phyloP scores from a whole-genome alignment of 805 yeast genomes.

The Spathaspora passalidarum region DNA sequence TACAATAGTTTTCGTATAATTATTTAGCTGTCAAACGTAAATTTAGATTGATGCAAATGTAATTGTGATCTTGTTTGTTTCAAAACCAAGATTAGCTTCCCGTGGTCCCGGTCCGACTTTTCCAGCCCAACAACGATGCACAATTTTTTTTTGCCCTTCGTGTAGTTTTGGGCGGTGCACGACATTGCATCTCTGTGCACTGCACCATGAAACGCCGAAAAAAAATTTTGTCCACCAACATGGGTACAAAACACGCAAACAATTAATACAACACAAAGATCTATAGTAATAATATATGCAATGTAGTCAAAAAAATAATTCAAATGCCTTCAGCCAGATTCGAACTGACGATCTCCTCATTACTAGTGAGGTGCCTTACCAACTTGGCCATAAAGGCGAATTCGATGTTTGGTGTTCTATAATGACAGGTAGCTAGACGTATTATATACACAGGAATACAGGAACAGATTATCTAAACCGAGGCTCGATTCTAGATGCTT shows the following conservation, averaged over 20 bases:
- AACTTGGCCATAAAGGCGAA: slow-evolving; percentile 37
- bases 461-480: too few relatives aligned
- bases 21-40: neutral
- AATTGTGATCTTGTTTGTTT: neutral
- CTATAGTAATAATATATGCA: neutral
- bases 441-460: too few relatives aligned
- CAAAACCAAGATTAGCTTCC: neutral
- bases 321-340: slow-evolving; percentile 30
- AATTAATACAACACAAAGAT: neutral
- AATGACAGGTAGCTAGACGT: too few relatives aligned
- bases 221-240: neutral
- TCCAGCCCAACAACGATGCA: neutral
- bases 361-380: slow-evolving; percentile 43
- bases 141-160: too few relatives aligned
- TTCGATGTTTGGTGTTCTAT: neutral
- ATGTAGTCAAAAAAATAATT: slow-evolving; percentile 11
- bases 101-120: neutral
- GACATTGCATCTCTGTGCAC: too few relatives aligned
- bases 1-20: too few relatives aligned
- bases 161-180: too few relatives aligned
- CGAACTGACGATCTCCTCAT: slow-evolving; percentile 42
- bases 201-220: too few relatives aligned
- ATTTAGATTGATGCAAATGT: neutral
- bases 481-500: too few relatives aligned
- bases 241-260: neutral